These are phyloP conservation scores for Phycomyces blakesleeanus DNA, from an alignment of 192 early-diverging fungal genomes.

Conservation along the genomic window DNA sequence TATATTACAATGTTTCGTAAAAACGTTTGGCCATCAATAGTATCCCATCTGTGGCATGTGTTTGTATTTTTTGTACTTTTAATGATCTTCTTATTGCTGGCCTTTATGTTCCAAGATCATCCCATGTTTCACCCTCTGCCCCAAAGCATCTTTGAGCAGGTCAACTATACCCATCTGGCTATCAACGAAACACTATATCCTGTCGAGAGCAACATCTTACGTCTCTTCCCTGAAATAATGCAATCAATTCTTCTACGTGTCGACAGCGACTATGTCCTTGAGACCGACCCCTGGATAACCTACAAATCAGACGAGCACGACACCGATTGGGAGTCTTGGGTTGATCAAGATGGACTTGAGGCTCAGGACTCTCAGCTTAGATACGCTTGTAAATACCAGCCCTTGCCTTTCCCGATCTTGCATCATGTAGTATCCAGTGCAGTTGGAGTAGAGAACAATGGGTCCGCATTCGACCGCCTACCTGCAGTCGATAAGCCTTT, in stretches of 20 bases:
- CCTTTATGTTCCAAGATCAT: neutral
- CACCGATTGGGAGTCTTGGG: constrained; percentile 6
- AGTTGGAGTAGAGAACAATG: neutral
- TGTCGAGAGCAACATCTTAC: constrained; percentile 8
- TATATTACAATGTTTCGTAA: neutral
- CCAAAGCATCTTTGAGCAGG: neutral
- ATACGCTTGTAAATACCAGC: constrained; percentile 5
- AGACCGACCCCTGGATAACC: neutral
- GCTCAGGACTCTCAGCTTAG: neutral
- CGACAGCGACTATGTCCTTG: neutral
- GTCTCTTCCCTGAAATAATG: neutral
- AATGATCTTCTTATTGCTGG: neutral
- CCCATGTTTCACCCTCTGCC: neutral
- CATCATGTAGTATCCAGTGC: constrained; percentile 9
- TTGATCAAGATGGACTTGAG: neutral
- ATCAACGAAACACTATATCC: neutral
- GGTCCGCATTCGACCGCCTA: constrained; percentile 1
- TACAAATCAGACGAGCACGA: neutral
- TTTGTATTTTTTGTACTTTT: neutral
- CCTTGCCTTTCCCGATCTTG: constrained; percentile 18
- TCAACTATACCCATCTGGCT: neutral
- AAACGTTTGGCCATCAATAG: neutral
- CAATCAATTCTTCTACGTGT: neutral
- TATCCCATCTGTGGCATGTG: neutral
- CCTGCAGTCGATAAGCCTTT: constrained; percentile 14